Evolutionary conservation across 1,139 yeast genomes (phyloP).

Genomic region (Debaryomycetaceae sp.): DNA sequence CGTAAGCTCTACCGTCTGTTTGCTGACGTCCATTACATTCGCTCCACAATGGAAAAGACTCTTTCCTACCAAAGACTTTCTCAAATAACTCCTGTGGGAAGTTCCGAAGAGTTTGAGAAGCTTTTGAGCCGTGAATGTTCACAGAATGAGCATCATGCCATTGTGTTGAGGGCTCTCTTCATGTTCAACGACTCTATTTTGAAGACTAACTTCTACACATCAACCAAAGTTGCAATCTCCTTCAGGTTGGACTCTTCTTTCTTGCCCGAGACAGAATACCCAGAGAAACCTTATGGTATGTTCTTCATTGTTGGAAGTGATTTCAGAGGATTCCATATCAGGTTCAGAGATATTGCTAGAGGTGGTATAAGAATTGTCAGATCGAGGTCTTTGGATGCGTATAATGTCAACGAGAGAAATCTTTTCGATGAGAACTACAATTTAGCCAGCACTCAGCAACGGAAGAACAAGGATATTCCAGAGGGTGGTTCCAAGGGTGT

Average conservation of each 20-base stretch:
- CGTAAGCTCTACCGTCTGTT: constrained; percentile 86
- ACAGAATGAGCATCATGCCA: constrained; percentile 75
- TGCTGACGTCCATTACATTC: constrained; percentile 85
- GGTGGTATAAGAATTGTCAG: constrained; percentile 97
- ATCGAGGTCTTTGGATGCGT: constrained; percentile 82
- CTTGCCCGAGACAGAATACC: constrained; percentile 82
- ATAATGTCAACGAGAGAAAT: constrained; percentile 79
- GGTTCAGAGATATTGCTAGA: constrained; percentile 96
- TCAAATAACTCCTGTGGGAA: constrained; percentile 69
- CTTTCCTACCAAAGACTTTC: constrained; percentile 85
- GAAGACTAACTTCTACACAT: constrained; percentile 91
- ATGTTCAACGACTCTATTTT: constrained; percentile 81
- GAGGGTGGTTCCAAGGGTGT: constrained; percentile 99
- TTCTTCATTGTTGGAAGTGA: constrained; percentile 95
- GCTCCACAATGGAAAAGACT: constrained; percentile 72
- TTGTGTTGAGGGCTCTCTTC: constrained; percentile 79
- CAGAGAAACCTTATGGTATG: constrained; percentile 91
- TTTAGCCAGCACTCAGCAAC: constrained; percentile 93
- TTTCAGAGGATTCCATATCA: constrained; percentile 94
- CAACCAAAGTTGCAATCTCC: constrained; percentile 92
- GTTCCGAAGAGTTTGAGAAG: constrained; percentile 70
- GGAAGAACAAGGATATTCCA: constrained; percentile 96
- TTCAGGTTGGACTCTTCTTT: constrained; percentile 87
- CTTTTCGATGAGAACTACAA: constrained; percentile 96
- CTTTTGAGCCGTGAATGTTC: constrained; percentile 68